Base-by-base conservation (phyloP, 306 rosid genomes). In the Argentina anserina region DNA sequence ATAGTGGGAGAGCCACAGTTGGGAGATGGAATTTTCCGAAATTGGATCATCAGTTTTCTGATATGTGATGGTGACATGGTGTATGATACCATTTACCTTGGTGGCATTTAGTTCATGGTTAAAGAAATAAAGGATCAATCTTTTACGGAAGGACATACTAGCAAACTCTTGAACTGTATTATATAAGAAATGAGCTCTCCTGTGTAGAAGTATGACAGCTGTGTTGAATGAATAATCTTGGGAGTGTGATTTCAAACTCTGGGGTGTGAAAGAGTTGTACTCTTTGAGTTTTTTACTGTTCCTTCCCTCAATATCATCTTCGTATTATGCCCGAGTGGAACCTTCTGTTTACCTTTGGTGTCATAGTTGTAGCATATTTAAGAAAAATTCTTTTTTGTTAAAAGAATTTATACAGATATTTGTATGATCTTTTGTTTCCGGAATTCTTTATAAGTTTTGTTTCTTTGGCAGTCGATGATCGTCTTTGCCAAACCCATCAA, bases 401-500 rank as follows among this genome's bases (percentile, higher is more conserved):
- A 25, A 23, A 59, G 6, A 31, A 25, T 69, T 69, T 40, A 10
- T 65, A 41, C 33, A 52, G 59, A 42, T 58, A 71, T 37, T 75
- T 39, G 41, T 69, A 62, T 67, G 49, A 53, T 74, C 52, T 60
- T 36, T 53, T 47, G 12, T 66, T 55, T 50, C 73, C 50, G 29
- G 78, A 62, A 33, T 81, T 68, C 62, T 52, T 75, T 74, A 71
- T 28, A 13, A 36, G n/a, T 11, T 69, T 63, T 64, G 26, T 74
- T 73, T 84, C 65, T 80, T 83, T 83, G 81, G 92, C 95, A 94
- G 98, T 94, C 98, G 36, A 26, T 89, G 83, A 74, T 90, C 75
- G 90, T 91, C 69, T 91, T 94, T 79, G 88, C 75, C 55, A 89
- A 88, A 77, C 96, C 97, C 76, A 81, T 93, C 83, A 93, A 91